Evolutionary conservation across 2,329 filamentous ascomycete species (phyloP).

Genomic region (Ascosphaera aggregata): DNA sequence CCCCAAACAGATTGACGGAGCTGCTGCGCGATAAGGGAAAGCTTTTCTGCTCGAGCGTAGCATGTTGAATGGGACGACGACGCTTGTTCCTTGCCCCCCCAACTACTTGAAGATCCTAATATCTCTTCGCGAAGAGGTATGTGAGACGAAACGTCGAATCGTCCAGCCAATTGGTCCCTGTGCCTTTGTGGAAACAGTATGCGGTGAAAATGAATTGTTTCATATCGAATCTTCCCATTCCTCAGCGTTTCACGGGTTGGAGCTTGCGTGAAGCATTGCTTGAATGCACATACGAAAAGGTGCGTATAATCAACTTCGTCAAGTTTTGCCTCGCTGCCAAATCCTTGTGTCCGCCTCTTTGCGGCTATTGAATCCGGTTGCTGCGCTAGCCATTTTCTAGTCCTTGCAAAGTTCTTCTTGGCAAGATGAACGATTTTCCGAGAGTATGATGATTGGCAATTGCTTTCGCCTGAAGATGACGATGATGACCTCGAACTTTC

Average conservation of each 20-base stretch:
- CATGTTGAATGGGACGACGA: not conserved
- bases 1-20: conserved; percentile 36
- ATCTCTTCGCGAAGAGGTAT: not conserved
- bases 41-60: conserved; percentile 32
- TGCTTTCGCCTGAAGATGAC: not conserved
- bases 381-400: not conserved
- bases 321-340: not conserved
- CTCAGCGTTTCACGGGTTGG: conserved; percentile 51
- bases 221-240: conserved; percentile 63
- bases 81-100: no score
- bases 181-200: conserved; percentile 50
- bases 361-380: not conserved
- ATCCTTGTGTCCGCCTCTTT: not conserved
- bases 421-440: not conserved
- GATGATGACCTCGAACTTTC: not conserved
- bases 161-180: conserved; percentile 60
- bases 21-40: conserved; percentile 57
- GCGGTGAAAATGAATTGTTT: conserved; percentile 66
- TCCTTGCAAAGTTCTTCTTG: not conserved
- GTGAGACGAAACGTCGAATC: conserved; percentile 41
- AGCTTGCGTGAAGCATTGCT: not conserved
- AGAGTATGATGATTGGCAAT: not conserved
- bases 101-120: no score
- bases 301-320: not conserved
- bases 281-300: not conserved